Evolutionary conservation across 1,284 basidiomycete species (phyloP), one percentile per base, ranked within the genome.

Genomic region (Puccinia polysora): DNA sequence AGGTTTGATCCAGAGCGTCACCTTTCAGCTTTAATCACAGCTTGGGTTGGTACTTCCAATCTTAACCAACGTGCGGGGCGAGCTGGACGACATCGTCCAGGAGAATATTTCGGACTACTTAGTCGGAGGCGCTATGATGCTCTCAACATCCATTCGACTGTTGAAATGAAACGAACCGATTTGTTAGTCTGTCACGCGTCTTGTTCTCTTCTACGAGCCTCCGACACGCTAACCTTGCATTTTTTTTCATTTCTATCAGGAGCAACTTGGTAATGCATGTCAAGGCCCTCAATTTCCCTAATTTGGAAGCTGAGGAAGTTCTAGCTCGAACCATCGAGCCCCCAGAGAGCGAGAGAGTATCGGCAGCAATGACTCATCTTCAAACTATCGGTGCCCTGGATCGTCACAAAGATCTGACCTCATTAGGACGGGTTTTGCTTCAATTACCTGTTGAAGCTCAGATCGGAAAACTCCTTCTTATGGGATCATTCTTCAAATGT

Each of bases 231-330:
- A 14, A 23, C 36, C 40, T 23, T 50, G 7, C 67, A 43, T 58
- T n/a, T 55, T 60, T 75, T 53, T 64, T 72, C 0, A 86, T 88
- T n/a, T 90, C 93, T 80, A 80, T 93, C 30, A 63, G 60, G 76
- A 91, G 87, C 79, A 91, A 92, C 78, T 88, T 94, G 64, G 90
- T 92, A 32, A 94, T 96, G 94, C 93, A 95, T 79, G 87, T 97
- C 81, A 97, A 96, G 78, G 94, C 93, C n/a, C 85, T 97, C 56
- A 88, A 93, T 78, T 90, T 97, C 79, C 89, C 91, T 5, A 87
- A 87, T 63, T 87, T 93, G 86, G 82, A 86, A 38, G 90, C 91
- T 20, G 90, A 96, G 78, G 88, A 93, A 72, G 92, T 97, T 28
- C 83, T 97, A 20, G 87, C 85, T 0, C 86, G 85, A 25, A 86